Conservation (phyloP, 805 yeast genomes). For the Metschnikowia matae region DNA sequence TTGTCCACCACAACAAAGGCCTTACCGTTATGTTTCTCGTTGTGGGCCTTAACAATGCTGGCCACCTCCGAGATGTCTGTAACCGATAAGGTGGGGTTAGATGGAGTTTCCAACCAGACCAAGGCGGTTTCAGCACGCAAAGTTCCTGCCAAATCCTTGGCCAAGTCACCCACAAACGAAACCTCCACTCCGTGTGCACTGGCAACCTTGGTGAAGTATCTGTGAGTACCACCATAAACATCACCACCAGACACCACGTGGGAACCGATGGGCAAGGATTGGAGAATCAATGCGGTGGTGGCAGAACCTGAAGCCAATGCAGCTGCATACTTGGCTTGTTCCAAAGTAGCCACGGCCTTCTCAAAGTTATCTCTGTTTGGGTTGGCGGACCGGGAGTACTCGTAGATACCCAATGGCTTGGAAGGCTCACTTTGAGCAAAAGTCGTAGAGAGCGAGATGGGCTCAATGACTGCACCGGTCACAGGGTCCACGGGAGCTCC, state of each 20-base stretch:
- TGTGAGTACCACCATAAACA: slow-evolving; percentile 88
- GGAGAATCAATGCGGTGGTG: slow-evolving; percentile 71
- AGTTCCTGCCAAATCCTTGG: slow-evolving; percentile 51
- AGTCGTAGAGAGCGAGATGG: slow-evolving; percentile 80
- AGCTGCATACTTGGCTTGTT: slow-evolving; percentile 67
- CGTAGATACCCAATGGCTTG: slow-evolving; percentile 71
- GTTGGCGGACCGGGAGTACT: slow-evolving; percentile 80
- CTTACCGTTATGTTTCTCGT: slow-evolving; percentile 44
- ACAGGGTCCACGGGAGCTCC: slow-evolving; percentile 67
- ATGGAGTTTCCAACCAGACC: slow-evolving; percentile 88
- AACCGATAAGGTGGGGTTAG: slow-evolving; percentile 79
- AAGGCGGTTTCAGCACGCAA: slow-evolving; percentile 61
- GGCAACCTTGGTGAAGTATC: slow-evolving; percentile 86
- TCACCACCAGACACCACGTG: slow-evolving; percentile 80
- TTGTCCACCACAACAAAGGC: slow-evolving; percentile 75
- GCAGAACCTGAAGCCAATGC: slow-evolving; percentile 88
- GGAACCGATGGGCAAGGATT: slow-evolving; percentile 64
- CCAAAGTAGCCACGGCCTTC: slow-evolving; percentile 72
- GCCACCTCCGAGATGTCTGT: slow-evolving; percentile 70
- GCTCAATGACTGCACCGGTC: slow-evolving; percentile 85
- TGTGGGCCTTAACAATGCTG: slow-evolving; percentile 44
- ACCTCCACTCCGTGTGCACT: slow-evolving; percentile 70
- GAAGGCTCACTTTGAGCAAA: slow-evolving; percentile 79
- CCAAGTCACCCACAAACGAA: slow-evolving; percentile 62
- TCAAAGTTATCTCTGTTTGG: slow-evolving; percentile 85